Base-by-base conservation (phyloP, 371 early-diverging fungal species). In the Circinella minor region DNA sequence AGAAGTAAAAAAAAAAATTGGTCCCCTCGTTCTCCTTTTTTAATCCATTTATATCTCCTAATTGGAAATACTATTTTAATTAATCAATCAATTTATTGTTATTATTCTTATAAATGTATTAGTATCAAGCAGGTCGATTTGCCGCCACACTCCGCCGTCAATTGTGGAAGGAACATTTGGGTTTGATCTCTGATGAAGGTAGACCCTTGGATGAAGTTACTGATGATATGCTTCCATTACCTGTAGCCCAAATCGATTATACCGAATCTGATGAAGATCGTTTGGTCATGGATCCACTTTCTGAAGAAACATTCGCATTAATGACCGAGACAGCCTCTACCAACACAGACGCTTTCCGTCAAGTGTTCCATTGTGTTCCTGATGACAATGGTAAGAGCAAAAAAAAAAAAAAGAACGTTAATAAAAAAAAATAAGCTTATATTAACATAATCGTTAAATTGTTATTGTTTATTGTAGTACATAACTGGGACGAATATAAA, bases 151-250 rank as follows among this genome's bases (percentile, higher is more conserved):
- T 96, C 62, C 89, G 96, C 5, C 85, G 89, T 39, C 86, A 88
- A 54, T 79, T 96, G 11, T 95, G 95, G 81, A 90, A 90, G 65
- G 96, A 96, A 74, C 96, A 96, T 75, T 77, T 93, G 17, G 97
- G 97, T 5, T 71, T 94, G 18, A 55, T 92, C 34, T 78, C 78
- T 4, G 81, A 83, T 36, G 18, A 18, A 7, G 81, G 84, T 20
- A 77, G 81, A 15, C 74, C 65, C 17, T 47, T 85, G 63, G 78
- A 82, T 63, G 69, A 76, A 3, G 81, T 88, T 1, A 86, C 76
- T 10, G 66, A 74, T 55, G 83, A 81, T 43, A 87, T 81, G 86
- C 69, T 82, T 73, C 75, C 83, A 65, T 67, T 89, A 39, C 85
- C 85, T 66, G 77, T 75, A n/a, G 75, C 74, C 36, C 75, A 84